These are phyloP conservation scores for Stephania japonica DNA, from an alignment of 164 flowering plant genomes.

Conservation along the genomic window DNA sequence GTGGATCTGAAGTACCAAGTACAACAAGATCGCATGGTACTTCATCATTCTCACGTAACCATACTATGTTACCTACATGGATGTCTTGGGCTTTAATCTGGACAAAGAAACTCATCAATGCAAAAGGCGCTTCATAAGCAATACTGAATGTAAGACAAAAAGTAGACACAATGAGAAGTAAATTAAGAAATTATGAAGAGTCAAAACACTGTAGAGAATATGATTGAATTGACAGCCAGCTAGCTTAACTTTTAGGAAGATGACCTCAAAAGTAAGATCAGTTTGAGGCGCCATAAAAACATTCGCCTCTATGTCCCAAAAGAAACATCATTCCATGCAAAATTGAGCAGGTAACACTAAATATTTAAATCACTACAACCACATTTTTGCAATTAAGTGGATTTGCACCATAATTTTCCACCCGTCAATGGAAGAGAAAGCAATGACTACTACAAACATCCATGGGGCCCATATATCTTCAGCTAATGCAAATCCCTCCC, in stretches of 20 bases:
- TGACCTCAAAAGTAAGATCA: background rate
- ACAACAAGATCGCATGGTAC: slow-evolving; percentile 98
- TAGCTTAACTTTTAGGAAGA: background rate
- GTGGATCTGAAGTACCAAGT: slow-evolving; percentile 87
- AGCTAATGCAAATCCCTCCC: background rate
- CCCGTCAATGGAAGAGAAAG: background rate
- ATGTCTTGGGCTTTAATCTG: slow-evolving; percentile 91
- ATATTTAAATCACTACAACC: background rate
- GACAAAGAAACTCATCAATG: slow-evolving; percentile 14
- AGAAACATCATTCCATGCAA: background rate
- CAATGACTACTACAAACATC: background rate
- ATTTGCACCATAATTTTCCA: background rate
- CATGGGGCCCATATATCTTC: background rate
- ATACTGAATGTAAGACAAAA: background rate
- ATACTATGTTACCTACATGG: slow-evolving; percentile 81
- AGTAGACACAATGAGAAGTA: background rate
- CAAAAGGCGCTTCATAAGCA: background rate
- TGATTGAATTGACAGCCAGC: no score
- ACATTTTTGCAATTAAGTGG: background rate
- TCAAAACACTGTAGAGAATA: background rate
- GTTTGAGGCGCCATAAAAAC: background rate
- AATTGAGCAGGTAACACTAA: background rate
- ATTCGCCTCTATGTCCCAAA: background rate
- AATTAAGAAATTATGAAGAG: background rate
- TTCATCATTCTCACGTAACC: slow-evolving; percentile 99